Base-by-base conservation (phyloP, 2,329 filamentous ascomycete species). In the Tetracladium maxilliforme region DNA sequence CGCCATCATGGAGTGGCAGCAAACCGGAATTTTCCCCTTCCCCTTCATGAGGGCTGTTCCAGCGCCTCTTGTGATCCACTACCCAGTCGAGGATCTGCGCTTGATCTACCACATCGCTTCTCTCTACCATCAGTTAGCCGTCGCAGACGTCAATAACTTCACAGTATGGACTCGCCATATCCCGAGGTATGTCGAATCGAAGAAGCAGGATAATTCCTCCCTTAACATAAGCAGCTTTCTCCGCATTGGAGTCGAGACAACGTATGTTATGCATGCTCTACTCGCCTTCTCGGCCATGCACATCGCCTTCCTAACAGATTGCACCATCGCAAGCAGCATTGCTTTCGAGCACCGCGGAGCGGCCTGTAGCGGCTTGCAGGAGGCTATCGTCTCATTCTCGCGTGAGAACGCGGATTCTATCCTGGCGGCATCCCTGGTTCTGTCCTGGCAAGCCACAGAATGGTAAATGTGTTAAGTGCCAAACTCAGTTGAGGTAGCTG, bases 161-260 rank as follows among this genome's bases (percentile, higher is more conserved):
- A 92, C 84, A 13, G 62, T 92, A 32, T 98, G 90, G 90, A 86
- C 84, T 24, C 73, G 81, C 43, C 80, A 90, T 50, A 83, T 95
- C 44, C 86, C 84, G 32, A 82, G 77, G 84, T 93, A 67, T 61
- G 81, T 62, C 20, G 5, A 22, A 24, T n/a, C n/a, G 11, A 14
- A 25, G 21, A 9, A 16, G 17, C 6, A 8, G 7, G 8, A n/a
- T 22, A 11, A 6, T 40, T 40, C 29, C 43, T 39, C 39, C 41
- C n/a, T 29, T 19, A 29, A 25, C 22, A 25, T n/a, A n/a, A 8
- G 13, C 43, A 86, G 79, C 24, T 82, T 90, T 41, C 64, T 98
- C 35, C 73, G 75, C 38, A 78, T 93, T 42, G 83, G 82, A 29
- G 67, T 83, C 24, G 74, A 73, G 11, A 75, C 86, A 45, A 64